Evolutionary conservation across 2,329 filamentous ascomycete species (phyloP), one percentile per base, ranked within the genome.

Genomic region (Colletotrichum sp.): DNA sequence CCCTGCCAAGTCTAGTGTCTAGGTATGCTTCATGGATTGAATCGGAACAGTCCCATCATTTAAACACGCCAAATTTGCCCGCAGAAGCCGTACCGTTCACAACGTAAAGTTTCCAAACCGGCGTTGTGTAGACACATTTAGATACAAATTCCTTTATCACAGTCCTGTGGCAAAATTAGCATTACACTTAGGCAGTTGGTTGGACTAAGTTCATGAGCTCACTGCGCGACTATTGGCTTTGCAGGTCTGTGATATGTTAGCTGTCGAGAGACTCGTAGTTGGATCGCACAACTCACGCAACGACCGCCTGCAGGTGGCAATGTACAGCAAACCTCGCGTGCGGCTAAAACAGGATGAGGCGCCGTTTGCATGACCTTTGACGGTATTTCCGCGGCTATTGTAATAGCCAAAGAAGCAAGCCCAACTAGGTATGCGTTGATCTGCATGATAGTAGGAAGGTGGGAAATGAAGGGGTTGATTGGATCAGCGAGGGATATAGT

Each of bases 261-360:
- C 0, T n/a, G 4, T 3, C 1, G 18, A 43, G 0, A 2, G 4
- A 43, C 18, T n/a, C 9, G 2, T 6, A 13, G 1, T 34, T 34
- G 6, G 6, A 13, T 3, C 32, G 2, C 32, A n/a, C 0, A 4
- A 48, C 39, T 48, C 39, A 48, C 39, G 18, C 39, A 48, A 48
- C 18, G 9, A n/a, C 2, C 18, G 39, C 18, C 2, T 4, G 1
- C 18, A n/a, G 39, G 3, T 0, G 39, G 9, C 0, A 6, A 12
- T 2, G 39, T n/a, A 6, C 39, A 48, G 39, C 39, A 48, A 12
- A n/a, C 18, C 4, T 48, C 39, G 18, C 39, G 39, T n/a, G 39
- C 18, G 2, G 39, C 39, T 1, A 48, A 1, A n/a, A 48, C 39
- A 4, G 39, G 18, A 4, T 48, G 0, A 48, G 39, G 39, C 0